These are phyloP conservation scores for Candida buenavistaensis DNA, from an alignment of 1,139 yeast species.

Conservation along the genomic window DNA sequence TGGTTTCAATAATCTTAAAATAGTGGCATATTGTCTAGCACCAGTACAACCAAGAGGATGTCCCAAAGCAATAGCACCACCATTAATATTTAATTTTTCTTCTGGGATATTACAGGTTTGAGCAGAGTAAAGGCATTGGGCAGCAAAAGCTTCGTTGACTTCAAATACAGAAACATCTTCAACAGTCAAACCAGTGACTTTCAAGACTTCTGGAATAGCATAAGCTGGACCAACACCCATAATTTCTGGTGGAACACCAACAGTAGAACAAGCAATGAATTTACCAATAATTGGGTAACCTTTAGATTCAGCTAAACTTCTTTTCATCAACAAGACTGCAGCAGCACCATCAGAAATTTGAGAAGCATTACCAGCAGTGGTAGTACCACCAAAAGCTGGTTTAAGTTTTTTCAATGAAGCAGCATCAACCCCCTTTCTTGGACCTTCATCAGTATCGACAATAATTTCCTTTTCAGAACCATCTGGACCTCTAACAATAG, in stretches of 20 bases:
- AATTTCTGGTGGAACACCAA: constrained; percentile 94
- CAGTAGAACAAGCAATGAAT: constrained; percentile 72
- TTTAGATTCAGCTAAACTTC: constrained; percentile 80
- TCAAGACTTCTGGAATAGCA: constrained; percentile 82
- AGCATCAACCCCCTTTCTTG: constrained; percentile 83
- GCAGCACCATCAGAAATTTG: constrained; percentile 97
- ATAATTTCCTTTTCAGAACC: constrained; percentile 43
- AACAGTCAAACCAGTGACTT: constrained; percentile 59
- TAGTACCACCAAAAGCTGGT: constrained; percentile 91
- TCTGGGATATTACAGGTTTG: constrained; percentile 63
- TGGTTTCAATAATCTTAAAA: constrained; percentile 72
- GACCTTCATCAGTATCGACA: constrained; percentile 85
- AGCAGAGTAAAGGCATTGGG: constrained; percentile 82
- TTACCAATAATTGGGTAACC: constrained; percentile 70
- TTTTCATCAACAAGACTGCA: constrained; percentile 79
- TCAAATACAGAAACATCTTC: constrained; percentile 76
- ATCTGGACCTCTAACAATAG: constrained; percentile 50
- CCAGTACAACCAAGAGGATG: constrained; percentile 97
- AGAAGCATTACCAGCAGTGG: constrained; percentile 96
- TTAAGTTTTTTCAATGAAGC: constrained; percentile 68
- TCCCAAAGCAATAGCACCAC: constrained; percentile 96
- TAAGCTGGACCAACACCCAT: constrained; percentile 98
- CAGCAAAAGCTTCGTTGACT: constrained; percentile 95
- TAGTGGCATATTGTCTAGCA: constrained; percentile 89
- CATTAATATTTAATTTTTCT: constrained; percentile 81